Base-by-base conservation (phyloP, 805 yeast genomes). In the Starmerella scarabaei region DNA sequence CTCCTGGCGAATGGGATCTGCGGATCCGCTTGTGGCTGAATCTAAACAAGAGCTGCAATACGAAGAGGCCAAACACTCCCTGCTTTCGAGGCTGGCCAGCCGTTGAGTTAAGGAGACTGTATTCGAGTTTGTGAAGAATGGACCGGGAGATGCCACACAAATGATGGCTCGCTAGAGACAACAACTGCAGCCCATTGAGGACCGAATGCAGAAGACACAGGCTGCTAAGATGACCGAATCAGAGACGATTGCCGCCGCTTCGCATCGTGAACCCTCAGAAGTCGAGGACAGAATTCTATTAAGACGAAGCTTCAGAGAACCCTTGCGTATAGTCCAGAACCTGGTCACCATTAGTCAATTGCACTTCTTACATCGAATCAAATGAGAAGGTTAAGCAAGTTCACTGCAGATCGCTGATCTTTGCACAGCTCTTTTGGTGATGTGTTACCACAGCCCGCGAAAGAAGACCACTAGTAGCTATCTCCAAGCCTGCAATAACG, bases 111-210 rank as follows among this genome's bases (percentile, higher is more conserved):
- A 82, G 53, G 97, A 91, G 57, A 91, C 98, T 0, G 96, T 91
- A 3, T 91, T 91, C 57, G 99, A 91, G 60, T 80, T 85, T 60
- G 72, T 76, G 45, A 73, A 77, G 53, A 52, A 51, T 15, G 59
- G 57, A 3, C 53, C 58, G 2, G 65, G 68, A 48, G 71, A 76
- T 36, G 67, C 84, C 55, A 77, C 81, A 30, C 78, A 77, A 39
- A 67, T 91, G 55, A 91, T 91, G 98, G 70, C 76, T 47, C 74
- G 75, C 44, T 69, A 97, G 66, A 70, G 99, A 58, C 69, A 68
- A 44, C 95, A 86, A 57, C 68, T 88, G 41, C 94, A 93, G 0
- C 93, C 93, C 9, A 74, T 86, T 37, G 94, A 86, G 59, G 67
- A 76, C 50, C 72, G 77, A 50, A 85, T 93, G 0, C 67, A 65